Base-by-base conservation (phyloP, 2,329 filamentous ascomycete genomes). In the Dactylellina cionopaga region DNA sequence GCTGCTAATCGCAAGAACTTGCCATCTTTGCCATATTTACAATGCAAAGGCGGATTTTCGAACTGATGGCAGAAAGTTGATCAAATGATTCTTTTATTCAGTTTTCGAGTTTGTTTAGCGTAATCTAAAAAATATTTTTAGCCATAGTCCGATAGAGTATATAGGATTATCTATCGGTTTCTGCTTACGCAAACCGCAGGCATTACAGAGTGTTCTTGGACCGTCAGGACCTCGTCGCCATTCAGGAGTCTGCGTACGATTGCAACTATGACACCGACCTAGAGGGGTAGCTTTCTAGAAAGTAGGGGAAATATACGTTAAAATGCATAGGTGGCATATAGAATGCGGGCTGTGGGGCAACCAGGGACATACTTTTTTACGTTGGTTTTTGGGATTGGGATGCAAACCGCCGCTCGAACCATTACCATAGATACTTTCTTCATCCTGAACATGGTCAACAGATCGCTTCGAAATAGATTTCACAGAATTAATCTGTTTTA, bases 181-280 rank as follows among this genome's bases (percentile, higher is more conserved):
- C n/a, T 35, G 46, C 83, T 78, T 80, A 85, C 83, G 95, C 72
- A 98, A 84, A 25, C 95, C 95, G 79, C 95, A 99, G 9, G 95
- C 95, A 81, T 99, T 98, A 84, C 95, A 99, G 15, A 99, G 85
- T 0, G 95, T 99, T 77, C 94, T 88, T 33, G 95, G 94, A 55
- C 94, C 95, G 80, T 98, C 95, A 7, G 95, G 95, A 9, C 95
- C 95, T 77, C 95, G 88, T 79, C 95, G 88, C 95, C 95, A 99
- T 85, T 99, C 95, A 5, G 95, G 95, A 3, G 95, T 98, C 82
- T 99, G 95, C 74, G 96, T 92, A 79, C 95, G 87, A 80, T 97
- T 97, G 83, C 95, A 99, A 81, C 94, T 98, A 81, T 98, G 95
- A 81, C 95, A 98, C 82, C 94, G 87, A 43, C 95, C 95, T 60